Percentiles rank a stretch among this genome's conserved stretches.
Conservation (phyloP, 2,329 filamentous ascomycete genomes). For the Chaetomiaceae sp. region DNA sequence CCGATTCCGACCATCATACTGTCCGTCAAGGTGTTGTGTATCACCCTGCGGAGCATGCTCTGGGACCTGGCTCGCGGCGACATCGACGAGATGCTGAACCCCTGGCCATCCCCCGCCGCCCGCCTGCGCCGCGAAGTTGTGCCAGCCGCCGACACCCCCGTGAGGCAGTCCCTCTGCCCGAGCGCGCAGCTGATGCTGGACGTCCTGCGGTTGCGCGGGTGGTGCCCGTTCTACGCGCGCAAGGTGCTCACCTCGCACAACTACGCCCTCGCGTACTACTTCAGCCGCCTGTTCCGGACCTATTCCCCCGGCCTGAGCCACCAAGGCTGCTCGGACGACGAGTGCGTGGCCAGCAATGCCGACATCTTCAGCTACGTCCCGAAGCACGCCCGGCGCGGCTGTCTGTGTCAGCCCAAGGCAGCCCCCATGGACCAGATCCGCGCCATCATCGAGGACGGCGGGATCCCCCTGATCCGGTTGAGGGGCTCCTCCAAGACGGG, state of each 20-base stretch:
- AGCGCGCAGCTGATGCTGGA: conserved; percentile 20
- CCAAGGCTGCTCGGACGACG: conserved; percentile 15
- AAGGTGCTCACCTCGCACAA: conserved; percentile 17
- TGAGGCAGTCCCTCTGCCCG: conserved; percentile 9
- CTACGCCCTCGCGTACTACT: conserved; percentile 20
- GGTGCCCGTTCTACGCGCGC: conserved; percentile 20
- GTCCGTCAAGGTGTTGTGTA: conserved; percentile 21
- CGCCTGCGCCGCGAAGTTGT: conserved; percentile 14
- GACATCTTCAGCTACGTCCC: conserved; percentile 19
- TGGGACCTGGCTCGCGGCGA: conserved; percentile 15
- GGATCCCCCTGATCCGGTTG: conserved; percentile 17
- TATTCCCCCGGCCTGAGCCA: conserved; percentile 15
- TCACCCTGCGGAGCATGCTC: conserved; percentile 15
- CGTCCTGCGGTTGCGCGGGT: conserved; percentile 17
- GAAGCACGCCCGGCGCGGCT: conserved; percentile 17
- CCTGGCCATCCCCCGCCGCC: conserved; percentile 12
- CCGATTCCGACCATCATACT: conserved; percentile 20
- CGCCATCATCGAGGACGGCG: conserved; percentile 17
- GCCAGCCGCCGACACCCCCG: conserved; percentile 10
- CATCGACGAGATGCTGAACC: conserved; percentile 8
- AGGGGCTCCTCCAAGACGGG: conserved; percentile 9
- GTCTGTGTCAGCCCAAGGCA: conserved; percentile 18
- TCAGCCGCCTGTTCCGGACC: conserved; percentile 18
- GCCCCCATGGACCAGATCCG: conserved; percentile 17
- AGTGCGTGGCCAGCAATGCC: conserved; percentile 19